phyloP scores from a whole-genome alignment of 768 basidiomycete genomes.

The Xanthoconium purpureum region DNA sequence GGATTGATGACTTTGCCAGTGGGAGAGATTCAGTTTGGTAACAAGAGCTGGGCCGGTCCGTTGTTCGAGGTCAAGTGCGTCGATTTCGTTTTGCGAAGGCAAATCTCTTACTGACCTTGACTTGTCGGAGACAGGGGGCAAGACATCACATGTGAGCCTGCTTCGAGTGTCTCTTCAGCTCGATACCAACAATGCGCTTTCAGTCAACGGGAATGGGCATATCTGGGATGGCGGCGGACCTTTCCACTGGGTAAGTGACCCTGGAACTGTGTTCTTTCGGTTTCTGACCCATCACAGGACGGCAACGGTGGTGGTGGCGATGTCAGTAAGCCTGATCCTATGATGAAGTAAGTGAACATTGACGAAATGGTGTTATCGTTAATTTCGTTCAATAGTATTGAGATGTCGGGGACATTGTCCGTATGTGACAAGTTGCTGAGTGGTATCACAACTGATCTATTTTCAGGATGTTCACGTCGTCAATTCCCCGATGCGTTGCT shows the following conservation, averaged over 20 bases:
- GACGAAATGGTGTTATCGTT: not conserved
- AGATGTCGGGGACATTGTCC: slow-evolving; percentile 39
- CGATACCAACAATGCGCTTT: not conserved
- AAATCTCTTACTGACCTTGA: not conserved
- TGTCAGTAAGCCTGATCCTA: slow-evolving; percentile 31
- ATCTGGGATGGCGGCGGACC: slow-evolving; percentile 42
- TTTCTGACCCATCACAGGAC: slow-evolving; percentile 19
- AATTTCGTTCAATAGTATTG: slow-evolving; percentile 27
- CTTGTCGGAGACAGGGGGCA: slow-evolving; percentile 37
- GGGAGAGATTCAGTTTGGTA: slow-evolving; percentile 58
- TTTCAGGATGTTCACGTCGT: slow-evolving; percentile 35
- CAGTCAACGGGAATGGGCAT: slow-evolving; percentile 41
- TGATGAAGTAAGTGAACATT: slow-evolving; percentile 37
- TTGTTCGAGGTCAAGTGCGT: slow-evolving; percentile 50
- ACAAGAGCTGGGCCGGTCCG: slow-evolving; percentile 50
- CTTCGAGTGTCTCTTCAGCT: not conserved
- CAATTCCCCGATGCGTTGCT: slow-evolving; percentile 39
- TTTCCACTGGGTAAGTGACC: slow-evolving; percentile 39
- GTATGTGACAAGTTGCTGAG: slow-evolving; percentile 19
- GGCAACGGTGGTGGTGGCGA: slow-evolving; percentile 19
- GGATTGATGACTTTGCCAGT: slow-evolving; percentile 30
- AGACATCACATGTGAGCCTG: slow-evolving; percentile 45
- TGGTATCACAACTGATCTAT: not conserved
- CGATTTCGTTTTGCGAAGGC: not conserved
- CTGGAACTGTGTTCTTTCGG: not conserved